A percentile compares a stretch with the other conserved stretches of the same genome.
Evolutionary conservation across 2,329 filamentous ascomycete species (phyloP).

Genomic region (Ophiosphaerella narmari): DNA sequence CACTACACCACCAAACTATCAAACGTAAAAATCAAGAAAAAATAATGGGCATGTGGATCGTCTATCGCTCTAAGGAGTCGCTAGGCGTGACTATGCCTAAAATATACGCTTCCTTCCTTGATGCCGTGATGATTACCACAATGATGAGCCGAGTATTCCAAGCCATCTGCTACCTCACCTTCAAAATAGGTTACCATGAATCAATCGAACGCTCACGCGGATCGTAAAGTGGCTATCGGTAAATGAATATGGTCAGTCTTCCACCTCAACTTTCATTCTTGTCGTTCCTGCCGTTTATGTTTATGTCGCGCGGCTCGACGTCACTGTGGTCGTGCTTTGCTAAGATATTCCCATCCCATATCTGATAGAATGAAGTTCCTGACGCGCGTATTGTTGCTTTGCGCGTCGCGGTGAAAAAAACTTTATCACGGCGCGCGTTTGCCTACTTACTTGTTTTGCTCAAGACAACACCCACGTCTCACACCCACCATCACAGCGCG

Average conservation of each 20-base stretch:
- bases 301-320: slow-evolving; percentile 2
- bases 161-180: background rate
- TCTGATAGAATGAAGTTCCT: too few species aligned
- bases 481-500: background rate
- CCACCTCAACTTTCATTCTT: background rate
- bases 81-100: slow-evolving; percentile 38
- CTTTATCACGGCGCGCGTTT: too few species aligned
- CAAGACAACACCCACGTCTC: background rate
- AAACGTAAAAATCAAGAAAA: slow-evolving; percentile 31
- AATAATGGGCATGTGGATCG: slow-evolving; percentile 42
- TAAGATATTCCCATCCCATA: too few species aligned
- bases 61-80: slow-evolving; percentile 14
- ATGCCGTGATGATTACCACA: slow-evolving; percentile 9
- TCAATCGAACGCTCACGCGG: too few species aligned
- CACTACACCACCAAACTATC: slow-evolving; percentile 21
- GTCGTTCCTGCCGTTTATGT: background rate
- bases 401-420: too few species aligned
- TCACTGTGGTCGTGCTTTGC: background rate
- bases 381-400: too few species aligned
- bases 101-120: background rate
- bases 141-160: background rate
- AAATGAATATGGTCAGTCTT: too few species aligned
- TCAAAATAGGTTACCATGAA: too few species aligned
- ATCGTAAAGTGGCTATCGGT: too few species aligned
- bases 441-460: too few species aligned